Evolutionary conservation across 768 basidiomycete genomes (phyloP).

Genomic region (Galerina marginata): DNA sequence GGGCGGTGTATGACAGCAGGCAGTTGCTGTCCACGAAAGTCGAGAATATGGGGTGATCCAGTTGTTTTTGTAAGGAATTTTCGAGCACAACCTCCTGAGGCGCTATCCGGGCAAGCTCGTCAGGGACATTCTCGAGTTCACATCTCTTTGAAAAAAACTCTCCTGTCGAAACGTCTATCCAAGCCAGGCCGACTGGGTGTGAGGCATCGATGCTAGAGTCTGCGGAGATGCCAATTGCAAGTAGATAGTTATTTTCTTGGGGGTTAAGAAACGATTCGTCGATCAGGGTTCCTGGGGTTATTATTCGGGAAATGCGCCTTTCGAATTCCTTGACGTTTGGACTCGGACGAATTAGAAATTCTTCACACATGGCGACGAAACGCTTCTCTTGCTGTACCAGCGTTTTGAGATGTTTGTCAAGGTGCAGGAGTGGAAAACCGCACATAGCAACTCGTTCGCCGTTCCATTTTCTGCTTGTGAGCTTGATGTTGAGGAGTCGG

Average conservation of each 20-base stretch:
- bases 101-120: slow-evolving; percentile 80
- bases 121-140: slow-evolving; percentile 60
- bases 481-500: slow-evolving; percentile 78
- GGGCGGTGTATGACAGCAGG: slow-evolving; percentile 55
- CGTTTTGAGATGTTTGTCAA: slow-evolving; percentile 86
- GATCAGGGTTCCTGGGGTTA: slow-evolving; percentile 94
- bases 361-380: slow-evolving; percentile 94
- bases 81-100: slow-evolving; percentile 80
- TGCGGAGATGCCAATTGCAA: slow-evolving; percentile 54
- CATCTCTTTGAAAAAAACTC: slow-evolving; percentile 84
- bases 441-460: slow-evolving; percentile 79
- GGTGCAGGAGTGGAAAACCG: slow-evolving; percentile 86
- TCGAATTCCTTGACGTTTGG: slow-evolving; percentile 68
- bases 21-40: slow-evolving; percentile 58
- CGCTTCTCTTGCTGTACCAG: slow-evolving; percentile 83
- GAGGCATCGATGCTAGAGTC: slow-evolving; percentile 7
- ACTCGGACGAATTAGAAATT: slow-evolving; percentile 63
- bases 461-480: slow-evolving; percentile 79
- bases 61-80: slow-evolving; percentile 37
- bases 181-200: slow-evolving; percentile 72
- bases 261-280: slow-evolving; percentile 89
- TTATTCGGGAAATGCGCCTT: slow-evolving; percentile 81
- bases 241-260: slow-evolving; percentile 88
- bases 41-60: slow-evolving; percentile 51
- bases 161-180: slow-evolving; percentile 94